Evolutionary conservation across 2,329 filamentous ascomycete species (phyloP).

Genomic region (Orbilia brochopaga): DNA sequence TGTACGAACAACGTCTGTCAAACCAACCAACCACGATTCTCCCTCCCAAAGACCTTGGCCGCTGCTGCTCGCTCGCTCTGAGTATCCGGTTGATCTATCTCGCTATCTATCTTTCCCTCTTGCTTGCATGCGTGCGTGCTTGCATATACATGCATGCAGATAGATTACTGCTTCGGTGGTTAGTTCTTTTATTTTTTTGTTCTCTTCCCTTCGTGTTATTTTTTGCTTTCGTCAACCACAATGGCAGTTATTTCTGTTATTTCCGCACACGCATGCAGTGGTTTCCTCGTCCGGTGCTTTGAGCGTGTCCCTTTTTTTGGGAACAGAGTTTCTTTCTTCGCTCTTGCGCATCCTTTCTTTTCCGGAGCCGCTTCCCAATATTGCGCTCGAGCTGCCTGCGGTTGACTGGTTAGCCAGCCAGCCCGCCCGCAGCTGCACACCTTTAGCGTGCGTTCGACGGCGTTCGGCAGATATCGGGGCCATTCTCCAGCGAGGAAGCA

Average conservation of each 20-base stretch:
- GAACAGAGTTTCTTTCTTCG: slow-evolving; percentile 21
- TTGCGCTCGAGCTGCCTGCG: not conserved
- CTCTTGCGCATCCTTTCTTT: slow-evolving; percentile 17
- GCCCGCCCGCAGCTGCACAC: not conserved
- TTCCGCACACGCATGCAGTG: slow-evolving; percentile 1
- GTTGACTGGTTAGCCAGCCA: not conserved
- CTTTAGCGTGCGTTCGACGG: not conserved
- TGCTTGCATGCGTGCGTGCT: not conserved
- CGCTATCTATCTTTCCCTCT: too few relatives aligned
- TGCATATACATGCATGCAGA: too few relatives aligned
- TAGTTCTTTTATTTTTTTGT: not conserved
- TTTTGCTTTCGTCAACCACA: not conserved
- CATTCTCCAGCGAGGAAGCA: slow-evolving; percentile 22
- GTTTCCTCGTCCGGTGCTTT: slow-evolving; percentile 1
- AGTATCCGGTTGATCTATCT: too few relatives aligned
- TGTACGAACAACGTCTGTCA: too few relatives aligned
- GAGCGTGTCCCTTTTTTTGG: slow-evolving; percentile 18
- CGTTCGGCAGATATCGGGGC: slow-evolving; percentile 6
- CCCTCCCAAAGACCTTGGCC: too few relatives aligned
- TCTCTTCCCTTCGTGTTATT: too few relatives aligned
- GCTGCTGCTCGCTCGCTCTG: too few relatives aligned
- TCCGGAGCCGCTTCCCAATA: slow-evolving; percentile 2
- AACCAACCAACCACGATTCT: not conserved
- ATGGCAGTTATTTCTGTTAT: not conserved
- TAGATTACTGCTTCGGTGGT: not conserved